Conservation (phyloP, 305 asterid genomes). For the Fraxinus platypoda region DNA sequence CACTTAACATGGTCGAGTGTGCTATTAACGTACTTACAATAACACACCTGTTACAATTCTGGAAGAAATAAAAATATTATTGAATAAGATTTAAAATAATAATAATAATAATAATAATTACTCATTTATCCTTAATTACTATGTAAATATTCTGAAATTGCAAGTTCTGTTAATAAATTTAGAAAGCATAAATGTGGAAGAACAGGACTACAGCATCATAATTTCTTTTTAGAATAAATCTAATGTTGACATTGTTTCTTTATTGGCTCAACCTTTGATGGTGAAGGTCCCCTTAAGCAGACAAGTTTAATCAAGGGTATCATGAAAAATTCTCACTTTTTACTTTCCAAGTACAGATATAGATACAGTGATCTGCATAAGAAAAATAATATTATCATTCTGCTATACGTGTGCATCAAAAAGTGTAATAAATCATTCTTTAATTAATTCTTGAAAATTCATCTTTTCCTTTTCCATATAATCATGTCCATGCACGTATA, state of each 20-base stretch:
- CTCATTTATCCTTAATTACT: not conserved
- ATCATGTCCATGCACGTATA: constrained; percentile 47
- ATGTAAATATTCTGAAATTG: not conserved
- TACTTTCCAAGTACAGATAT: constrained; percentile 16
- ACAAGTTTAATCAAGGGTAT: constrained; percentile 12
- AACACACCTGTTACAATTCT: not conserved
- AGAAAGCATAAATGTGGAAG: not conserved
- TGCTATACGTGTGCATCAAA: constrained; percentile 1
- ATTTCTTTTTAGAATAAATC: not conserved
- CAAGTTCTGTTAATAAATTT: not conserved
- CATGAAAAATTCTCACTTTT: constrained; percentile 7
- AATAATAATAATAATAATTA: too few species aligned
- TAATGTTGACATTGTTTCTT: not conserved
- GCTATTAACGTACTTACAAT: not conserved
- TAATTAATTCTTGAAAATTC: not conserved
- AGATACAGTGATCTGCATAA: not conserved
- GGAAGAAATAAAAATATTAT: not conserved
- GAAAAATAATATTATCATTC: constrained; percentile 11
- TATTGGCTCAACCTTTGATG: constrained; percentile 1
- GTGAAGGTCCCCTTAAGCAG: constrained; percentile 11
- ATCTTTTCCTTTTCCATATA: constrained; percentile 15
- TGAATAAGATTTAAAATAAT: not conserved
- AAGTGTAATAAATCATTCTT: constrained; percentile 25
- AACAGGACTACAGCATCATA: constrained; percentile 4
- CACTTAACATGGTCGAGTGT: not conserved